Base-by-base conservation (phyloP, 352 stramenopile genomes). In the Globisporangium abappressorium region DNA sequence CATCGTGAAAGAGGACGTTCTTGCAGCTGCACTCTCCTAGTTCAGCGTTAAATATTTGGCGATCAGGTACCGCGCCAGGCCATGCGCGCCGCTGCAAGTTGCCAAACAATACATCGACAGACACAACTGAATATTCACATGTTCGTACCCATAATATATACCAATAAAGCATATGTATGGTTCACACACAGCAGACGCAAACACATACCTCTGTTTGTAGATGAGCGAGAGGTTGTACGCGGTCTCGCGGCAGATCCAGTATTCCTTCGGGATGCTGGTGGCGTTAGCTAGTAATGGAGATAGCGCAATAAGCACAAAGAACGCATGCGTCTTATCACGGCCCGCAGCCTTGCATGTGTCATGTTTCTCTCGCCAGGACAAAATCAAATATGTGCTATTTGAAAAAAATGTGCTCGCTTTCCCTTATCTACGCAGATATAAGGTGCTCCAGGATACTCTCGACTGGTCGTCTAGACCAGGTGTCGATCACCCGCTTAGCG, bases 161-260 rank as follows among this genome's bases (percentile, higher is more conserved):
- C 14, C 38, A 46, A 46, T 15, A 46, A 20, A 14, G 15, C 14
- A 12, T 46, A 15, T 46, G 38, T 18, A 46, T 20, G 38, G 14
- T 11, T 8, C 33, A 33, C 14, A 62, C n/a, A 15, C 20, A 14
- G 38, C 30, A 24, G 7, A 49, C 51, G 38, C 36, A 46, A 20
- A n/a, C 43, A n/a, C 43, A 24, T 12, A 95, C 87, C 87, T 95
- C 67, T 96, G 82, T 56, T 91, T 89, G 74, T 96, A 96, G 38
- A 96, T 94, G 33, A 96, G 77, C 18, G 86, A 93, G 43, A 96
- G 73, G 51, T 96, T 96, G 74, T 94, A 94, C n/a, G 88, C 88
- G 8, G 88, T 92, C 70, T 96, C 88, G 24, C 84, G 79, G 62
- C 82, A 94, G 15, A 96, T 76, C 53, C 83, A 74, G 57, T 92